phyloP scores from a whole-genome alignment of 345 rosid genomes.

The Acer saccharum region DNA sequence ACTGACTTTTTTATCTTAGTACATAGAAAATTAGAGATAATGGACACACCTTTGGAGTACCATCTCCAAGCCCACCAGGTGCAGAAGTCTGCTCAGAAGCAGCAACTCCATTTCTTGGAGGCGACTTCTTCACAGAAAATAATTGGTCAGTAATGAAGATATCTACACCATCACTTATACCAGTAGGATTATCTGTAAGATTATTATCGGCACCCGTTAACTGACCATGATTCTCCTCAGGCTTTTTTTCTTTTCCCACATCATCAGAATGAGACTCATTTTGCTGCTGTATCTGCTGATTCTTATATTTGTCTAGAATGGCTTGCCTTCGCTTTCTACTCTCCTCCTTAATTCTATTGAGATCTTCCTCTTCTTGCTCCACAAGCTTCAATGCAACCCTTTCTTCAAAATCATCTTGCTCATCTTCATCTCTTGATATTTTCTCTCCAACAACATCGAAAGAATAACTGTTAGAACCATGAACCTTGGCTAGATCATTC shows the following conservation, averaged over 20 bases:
- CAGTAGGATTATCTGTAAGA: constrained; percentile 23
- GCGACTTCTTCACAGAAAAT: constrained; percentile 59
- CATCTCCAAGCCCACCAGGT: constrained; percentile 88
- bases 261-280: constrained; percentile 35
- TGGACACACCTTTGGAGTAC: constrained; percentile 83
- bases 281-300: constrained; percentile 52
- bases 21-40: neutral
- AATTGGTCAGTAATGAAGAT: constrained; percentile 40
- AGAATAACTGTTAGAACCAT: constrained; percentile 36
- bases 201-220: constrained; percentile 22
- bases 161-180: constrained; percentile 36
- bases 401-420: constrained; percentile 67
- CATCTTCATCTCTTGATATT: constrained; percentile 50
- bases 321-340: constrained; percentile 87
- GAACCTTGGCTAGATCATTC: constrained; percentile 29
- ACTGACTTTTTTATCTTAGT: neutral
- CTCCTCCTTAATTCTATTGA: constrained; percentile 85
- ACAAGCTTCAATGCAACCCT: constrained; percentile 55
- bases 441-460: constrained; percentile 35
- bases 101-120: constrained; percentile 46
- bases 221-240: constrained; percentile 32
- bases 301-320: constrained; percentile 72
- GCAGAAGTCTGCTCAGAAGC: constrained; percentile 43
- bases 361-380: constrained; percentile 83
- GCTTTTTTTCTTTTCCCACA: constrained; percentile 32